phyloP scores from a whole-genome alignment of 805 yeast genomes.

The Pichia paraexigua region DNA sequence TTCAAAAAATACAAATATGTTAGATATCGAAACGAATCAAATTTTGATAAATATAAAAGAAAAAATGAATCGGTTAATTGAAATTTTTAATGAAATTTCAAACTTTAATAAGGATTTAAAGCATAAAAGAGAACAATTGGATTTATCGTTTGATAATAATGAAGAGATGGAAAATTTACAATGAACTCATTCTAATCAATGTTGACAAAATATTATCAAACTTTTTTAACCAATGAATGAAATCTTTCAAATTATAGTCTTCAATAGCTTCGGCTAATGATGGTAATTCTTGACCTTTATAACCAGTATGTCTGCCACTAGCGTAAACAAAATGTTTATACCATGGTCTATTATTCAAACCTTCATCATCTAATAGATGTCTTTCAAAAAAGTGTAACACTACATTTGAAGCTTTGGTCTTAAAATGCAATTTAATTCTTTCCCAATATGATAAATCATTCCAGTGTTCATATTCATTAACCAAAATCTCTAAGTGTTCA shows the following conservation, averaged over 20 bases:
- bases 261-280: slow-evolving; percentile 48
- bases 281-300: slow-evolving; percentile 51
- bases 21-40: slow-evolving; percentile 6
- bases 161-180: neutral
- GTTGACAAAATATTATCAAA: slow-evolving; percentile 9
- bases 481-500: slow-evolving; percentile 14
- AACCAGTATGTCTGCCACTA: slow-evolving; percentile 53
- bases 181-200: slow-evolving; percentile 2
- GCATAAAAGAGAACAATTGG: neutral
- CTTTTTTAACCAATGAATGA: slow-evolving; percentile 21
- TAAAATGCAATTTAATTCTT: slow-evolving; percentile 21
- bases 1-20: slow-evolving; percentile 1
- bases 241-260: slow-evolving; percentile 32
- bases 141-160: neutral
- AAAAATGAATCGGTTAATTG: neutral
- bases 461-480: slow-evolving; percentile 16
- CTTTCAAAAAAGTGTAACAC: slow-evolving; percentile 38
- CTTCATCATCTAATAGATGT: slow-evolving; percentile 37
- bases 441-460: slow-evolving; percentile 20
- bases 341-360: slow-evolving; percentile 46
- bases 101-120: neutral
- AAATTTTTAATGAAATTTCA: neutral
- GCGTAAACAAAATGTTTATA: slow-evolving; percentile 53
- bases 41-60: neutral
- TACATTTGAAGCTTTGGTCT: slow-evolving; percentile 28